Base-by-base conservation (phyloP, 2,329 filamentous ascomycete genomes). In the Grosmannia clavigera region DNA sequence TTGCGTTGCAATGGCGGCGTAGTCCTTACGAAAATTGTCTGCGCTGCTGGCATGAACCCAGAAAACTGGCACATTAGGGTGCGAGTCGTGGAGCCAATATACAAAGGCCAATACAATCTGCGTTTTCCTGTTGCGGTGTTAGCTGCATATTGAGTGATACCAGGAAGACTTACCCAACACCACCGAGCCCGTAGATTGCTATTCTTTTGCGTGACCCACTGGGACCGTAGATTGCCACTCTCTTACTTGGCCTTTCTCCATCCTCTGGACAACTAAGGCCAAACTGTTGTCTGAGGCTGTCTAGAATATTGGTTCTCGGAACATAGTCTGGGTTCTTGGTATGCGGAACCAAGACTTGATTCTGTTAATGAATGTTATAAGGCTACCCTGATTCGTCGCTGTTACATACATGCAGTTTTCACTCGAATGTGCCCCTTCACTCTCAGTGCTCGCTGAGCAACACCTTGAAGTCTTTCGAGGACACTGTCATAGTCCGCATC, bases 401-500 rank as follows among this genome's bases (percentile, higher is more conserved):
- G 5, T 3, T 46, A 12, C 40, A 16, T 46, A 46, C 33, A 35
- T 35, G 33, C 11, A 35, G 6, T 35, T 16, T 46, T 16, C 12
- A 46, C 19, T 16, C 3, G 6, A 16, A 19, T 46, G 6, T 5
- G 40, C 6, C 12, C n/a, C 5, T 46, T 12, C 3, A n/a, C n/a
- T 16, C 6, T 22, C n/a, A 25, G 12, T 16, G 50, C 25, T 12
- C 50, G 14, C 31, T n/a, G 46, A 11, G 7, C 6, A 22, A 50
- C n/a, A 5, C 46, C 22, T 16, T 57, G 19, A 55, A 60, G 7
- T 38, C 11, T 5, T 55, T 40, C 12, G 3, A 40, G 7, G 5
- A 40, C n/a, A 3, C 12, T 38, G 2, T 38, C 11, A 16, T 27
- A 55, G 9, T 29, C 53, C 14, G n/a, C n/a, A 19, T 72, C 67